A percentile compares a stretch with the other conserved stretches of the same genome.
phyloP scores from a whole-genome alignment of 106 monocot genomes.

The Dendrobium catenatum region DNA sequence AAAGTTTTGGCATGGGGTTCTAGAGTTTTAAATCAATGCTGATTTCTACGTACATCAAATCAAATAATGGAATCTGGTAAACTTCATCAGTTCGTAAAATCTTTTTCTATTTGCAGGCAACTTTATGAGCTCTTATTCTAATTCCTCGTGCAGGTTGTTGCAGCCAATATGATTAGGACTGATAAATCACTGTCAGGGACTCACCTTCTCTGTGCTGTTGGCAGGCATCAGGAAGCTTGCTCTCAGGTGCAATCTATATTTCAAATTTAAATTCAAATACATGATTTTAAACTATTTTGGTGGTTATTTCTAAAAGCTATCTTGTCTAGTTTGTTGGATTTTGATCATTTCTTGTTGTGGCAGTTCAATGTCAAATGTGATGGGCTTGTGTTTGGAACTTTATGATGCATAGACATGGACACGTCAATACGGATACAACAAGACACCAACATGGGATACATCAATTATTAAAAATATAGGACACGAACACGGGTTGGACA shows the following conservation, averaged over 20 bases:
- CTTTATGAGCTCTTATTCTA: background rate
- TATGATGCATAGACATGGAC: too few species aligned
- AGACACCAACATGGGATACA: too few species aligned
- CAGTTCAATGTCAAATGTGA: too few species aligned
- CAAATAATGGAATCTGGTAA: background rate
- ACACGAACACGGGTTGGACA: too few species aligned
- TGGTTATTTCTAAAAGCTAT: background rate
- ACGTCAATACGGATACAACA: too few species aligned
- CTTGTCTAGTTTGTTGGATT: too few species aligned
- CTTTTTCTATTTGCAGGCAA: background rate
- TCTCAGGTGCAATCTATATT: conserved; percentile 61
- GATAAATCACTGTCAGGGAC: conserved; percentile 89
- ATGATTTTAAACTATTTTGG: background rate
- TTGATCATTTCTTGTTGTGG: too few species aligned
- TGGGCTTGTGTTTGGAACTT: too few species aligned
- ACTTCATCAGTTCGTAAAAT: background rate
- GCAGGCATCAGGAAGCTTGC: conserved; percentile 96
- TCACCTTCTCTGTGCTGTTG: conserved; percentile 98
- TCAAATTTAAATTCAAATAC: background rate
- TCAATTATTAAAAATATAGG: too few species aligned
- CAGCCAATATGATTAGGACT: conserved; percentile 99
- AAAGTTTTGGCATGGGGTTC: background rate
- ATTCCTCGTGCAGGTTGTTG: conserved; percentile 64
- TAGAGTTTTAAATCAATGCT: background rate
- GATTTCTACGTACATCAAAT: background rate